These are phyloP conservation scores for Backusella mclennaniae DNA, from an alignment of 192 early-diverging fungal species.

Conservation along the genomic window DNA sequence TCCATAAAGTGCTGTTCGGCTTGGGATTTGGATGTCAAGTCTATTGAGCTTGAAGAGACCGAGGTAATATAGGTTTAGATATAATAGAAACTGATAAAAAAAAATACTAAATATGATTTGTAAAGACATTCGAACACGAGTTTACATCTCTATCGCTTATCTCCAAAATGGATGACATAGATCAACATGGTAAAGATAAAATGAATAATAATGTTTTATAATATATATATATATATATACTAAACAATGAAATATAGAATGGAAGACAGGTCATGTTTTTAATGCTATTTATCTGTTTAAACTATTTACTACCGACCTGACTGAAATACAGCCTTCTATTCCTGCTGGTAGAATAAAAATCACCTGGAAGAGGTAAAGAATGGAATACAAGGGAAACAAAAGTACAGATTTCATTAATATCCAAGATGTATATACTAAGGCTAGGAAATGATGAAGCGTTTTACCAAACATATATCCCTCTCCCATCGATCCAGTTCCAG, in stretches of 20 bases:
- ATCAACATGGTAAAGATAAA: background rate
- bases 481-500: conserved; percentile 33
- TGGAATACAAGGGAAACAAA: background rate
- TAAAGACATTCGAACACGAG: background rate
- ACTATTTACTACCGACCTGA: conserved; percentile 28
- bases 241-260: conserved; percentile 32
- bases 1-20: conserved; percentile 37
- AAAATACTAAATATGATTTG: background rate
- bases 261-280: conserved; percentile 50
- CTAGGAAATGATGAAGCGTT: conserved; percentile 7
- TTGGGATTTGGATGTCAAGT: conserved; percentile 51
- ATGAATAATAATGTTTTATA: background rate
- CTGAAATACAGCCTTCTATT: conserved; percentile 16
- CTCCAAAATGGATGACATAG: conserved; percentile 13
- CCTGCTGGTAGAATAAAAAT: conserved; percentile 42
- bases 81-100: background rate
- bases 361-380: conserved; percentile 47
- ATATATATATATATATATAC: background rate
- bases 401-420: background rate
- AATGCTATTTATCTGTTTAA: conserved; percentile 41
- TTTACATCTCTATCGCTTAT: background rate
- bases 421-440: background rate
- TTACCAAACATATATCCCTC: conserved; percentile 31
- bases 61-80: conserved; percentile 10
- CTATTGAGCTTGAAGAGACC: conserved; percentile 37